A percentile compares a stretch with the other conserved stretches of the same genome.
Evolutionary conservation across 257 asterid genomes (phyloP).

Genomic region (Misopates orontium): DNA sequence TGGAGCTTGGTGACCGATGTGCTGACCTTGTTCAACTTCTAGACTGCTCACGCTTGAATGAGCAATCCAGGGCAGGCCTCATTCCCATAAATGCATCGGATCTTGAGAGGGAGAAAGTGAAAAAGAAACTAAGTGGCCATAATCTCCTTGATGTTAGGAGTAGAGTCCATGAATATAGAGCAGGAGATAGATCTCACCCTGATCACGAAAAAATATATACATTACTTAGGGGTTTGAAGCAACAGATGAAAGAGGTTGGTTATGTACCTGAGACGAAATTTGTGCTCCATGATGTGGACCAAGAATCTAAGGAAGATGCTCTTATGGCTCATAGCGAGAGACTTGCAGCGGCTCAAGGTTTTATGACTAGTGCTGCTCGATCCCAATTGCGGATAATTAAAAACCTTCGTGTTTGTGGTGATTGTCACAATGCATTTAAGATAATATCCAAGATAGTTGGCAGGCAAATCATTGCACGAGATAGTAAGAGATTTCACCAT

Average conservation of each 20-base stretch:
- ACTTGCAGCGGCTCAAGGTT: conserved; percentile 83
- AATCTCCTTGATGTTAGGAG: conserved; percentile 53
- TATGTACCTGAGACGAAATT: conserved; percentile 67
- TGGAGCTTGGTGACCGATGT: conserved; percentile 75
- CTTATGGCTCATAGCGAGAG: conserved; percentile 91
- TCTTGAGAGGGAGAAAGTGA: conserved; percentile 50
- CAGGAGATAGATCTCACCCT: conserved; percentile 84
- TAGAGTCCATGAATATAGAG: conserved; percentile 70
- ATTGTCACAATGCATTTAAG: too few species aligned
- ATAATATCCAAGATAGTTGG: too few species aligned
- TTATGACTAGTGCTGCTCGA: conserved; percentile 68
- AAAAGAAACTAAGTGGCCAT: conserved; percentile 45
- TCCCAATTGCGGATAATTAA: conserved; percentile 53
- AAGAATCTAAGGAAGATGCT: conserved; percentile 81
- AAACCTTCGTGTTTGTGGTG: too few species aligned
- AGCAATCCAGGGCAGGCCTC: conserved; percentile 66
- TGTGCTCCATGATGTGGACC: conserved; percentile 90
- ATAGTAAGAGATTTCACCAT: too few species aligned
- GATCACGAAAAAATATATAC: conserved; percentile 57
- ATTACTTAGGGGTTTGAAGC: conserved; percentile 61
- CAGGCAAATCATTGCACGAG: too few species aligned
- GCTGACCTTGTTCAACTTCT: conserved; percentile 57
- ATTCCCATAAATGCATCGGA: conserved; percentile 58
- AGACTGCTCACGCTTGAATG: conserved; percentile 59
- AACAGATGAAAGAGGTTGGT: conserved; percentile 80